Percentiles rank a stretch among this genome's conserved stretches.
phyloP scores from a whole-genome alignment of 2,329 filamentous ascomycete genomes.

The Verticillium isaacii region DNA sequence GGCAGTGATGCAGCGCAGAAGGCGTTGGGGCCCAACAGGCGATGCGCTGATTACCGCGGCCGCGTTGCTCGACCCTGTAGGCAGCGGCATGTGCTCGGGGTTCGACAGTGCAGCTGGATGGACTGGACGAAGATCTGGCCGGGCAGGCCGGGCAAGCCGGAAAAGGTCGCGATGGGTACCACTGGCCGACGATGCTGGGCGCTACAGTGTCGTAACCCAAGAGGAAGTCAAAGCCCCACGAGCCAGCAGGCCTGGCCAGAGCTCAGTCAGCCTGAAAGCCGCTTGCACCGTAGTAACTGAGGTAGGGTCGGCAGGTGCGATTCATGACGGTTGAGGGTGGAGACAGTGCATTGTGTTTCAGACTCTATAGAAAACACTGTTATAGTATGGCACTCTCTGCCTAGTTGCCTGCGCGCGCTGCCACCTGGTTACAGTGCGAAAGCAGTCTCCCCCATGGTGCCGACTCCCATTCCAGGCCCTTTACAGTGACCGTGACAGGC shows the following conservation, averaged over 20 bases:
- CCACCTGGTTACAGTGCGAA: background rate
- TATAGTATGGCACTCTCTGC: background rate
- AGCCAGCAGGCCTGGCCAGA: background rate
- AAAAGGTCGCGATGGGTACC: too few relatives aligned
- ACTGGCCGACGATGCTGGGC: too few relatives aligned
- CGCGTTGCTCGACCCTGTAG: background rate
- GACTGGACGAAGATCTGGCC: too few relatives aligned
- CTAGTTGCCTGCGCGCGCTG: background rate
- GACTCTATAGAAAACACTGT: background rate
- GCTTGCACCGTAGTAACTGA: too few relatives aligned
- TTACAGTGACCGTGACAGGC: background rate
- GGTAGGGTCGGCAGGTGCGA: background rate
- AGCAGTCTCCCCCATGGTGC: background rate
- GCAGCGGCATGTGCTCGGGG: background rate
- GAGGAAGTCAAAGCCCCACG: background rate
- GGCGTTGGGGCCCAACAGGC: background rate
- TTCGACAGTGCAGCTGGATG: too few relatives aligned
- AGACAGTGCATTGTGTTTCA: background rate
- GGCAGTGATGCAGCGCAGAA: background rate
- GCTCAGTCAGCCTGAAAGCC: background rate
- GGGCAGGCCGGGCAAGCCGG: too few relatives aligned
- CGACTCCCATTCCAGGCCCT: background rate
- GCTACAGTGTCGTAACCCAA: too few relatives aligned
- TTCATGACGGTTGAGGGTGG: background rate
- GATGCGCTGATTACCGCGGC: background rate